Evolutionary conservation across 2,329 filamentous ascomycete species (phyloP).

Genomic region (Diaporthe australafricana): DNA sequence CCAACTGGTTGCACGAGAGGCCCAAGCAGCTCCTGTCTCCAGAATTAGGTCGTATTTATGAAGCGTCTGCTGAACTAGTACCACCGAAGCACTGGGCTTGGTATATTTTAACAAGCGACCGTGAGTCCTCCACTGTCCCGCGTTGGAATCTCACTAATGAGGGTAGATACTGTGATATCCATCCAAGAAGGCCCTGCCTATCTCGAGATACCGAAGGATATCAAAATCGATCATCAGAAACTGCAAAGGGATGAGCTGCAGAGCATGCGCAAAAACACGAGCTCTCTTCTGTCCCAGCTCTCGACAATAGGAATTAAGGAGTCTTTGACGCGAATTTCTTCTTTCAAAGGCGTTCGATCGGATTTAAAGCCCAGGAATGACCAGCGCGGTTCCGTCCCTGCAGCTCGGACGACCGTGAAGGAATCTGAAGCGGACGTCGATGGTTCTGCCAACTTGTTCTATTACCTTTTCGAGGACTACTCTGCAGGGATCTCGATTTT

Average conservation of each 20-base stretch:
- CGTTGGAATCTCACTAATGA: slow-evolving; percentile 37
- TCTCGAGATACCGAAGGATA: slow-evolving; percentile 42
- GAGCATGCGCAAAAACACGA: slow-evolving; percentile 53
- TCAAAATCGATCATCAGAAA: slow-evolving; percentile 38
- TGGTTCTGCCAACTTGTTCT: slow-evolving; percentile 71
- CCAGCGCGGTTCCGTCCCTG: slow-evolving; percentile 10
- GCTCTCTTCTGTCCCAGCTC: slow-evolving; percentile 52
- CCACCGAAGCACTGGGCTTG: slow-evolving; percentile 72
- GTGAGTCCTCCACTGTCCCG: slow-evolving; percentile 48
- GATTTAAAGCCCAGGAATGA: slow-evolving; percentile 39
- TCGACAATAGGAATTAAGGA: slow-evolving; percentile 52
- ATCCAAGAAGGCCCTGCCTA: slow-evolving; percentile 70
- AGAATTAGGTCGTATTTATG: slow-evolving; percentile 5
- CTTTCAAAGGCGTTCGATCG: slow-evolving; percentile 53
- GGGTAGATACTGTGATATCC: slow-evolving; percentile 73
- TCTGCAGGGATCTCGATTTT: slow-evolving; percentile 68
- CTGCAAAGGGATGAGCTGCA: slow-evolving; percentile 46
- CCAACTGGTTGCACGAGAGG: slow-evolving; percentile 69
- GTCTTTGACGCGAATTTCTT: slow-evolving; percentile 53
- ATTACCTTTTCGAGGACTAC: slow-evolving; percentile 77
- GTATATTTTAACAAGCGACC: slow-evolving; percentile 76
- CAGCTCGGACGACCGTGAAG: slow-evolving; percentile 4
- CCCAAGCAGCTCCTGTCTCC: slow-evolving; percentile 41
- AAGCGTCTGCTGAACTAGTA: slow-evolving; percentile 44
- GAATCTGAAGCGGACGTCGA: slow-evolving; percentile 54